Evolutionary conservation across 768 basidiomycete species (phyloP).

Genomic region (Lactarius psammicola): DNA sequence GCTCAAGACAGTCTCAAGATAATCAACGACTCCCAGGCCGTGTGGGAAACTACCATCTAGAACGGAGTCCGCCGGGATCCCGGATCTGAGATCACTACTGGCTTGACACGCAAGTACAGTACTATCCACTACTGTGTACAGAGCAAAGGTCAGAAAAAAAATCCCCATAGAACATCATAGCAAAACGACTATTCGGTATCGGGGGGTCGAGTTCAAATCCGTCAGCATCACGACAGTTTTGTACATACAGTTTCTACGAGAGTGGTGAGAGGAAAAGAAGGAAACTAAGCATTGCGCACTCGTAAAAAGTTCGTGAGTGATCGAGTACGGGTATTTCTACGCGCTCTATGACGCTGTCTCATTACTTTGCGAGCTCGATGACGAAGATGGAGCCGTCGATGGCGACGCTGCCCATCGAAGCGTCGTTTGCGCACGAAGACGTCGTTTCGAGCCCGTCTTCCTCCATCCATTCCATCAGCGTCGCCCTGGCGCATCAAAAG

Average conservation of each 20-base stretch:
- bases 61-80: not conserved
- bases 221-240: not conserved
- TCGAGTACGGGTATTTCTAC: not conserved
- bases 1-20: too few species aligned
- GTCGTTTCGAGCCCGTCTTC: constrained; percentile 16
- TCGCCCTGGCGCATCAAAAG: constrained; percentile 2
- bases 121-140: not conserved
- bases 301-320: not conserved
- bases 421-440: constrained; percentile 9
- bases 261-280: not conserved
- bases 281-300: not conserved
- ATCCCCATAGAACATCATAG: not conserved
- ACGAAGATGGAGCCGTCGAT: constrained; percentile 7
- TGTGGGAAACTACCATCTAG: not conserved
- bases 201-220: not conserved
- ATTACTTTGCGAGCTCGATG: constrained; percentile 20
- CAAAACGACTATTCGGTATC: not conserved
- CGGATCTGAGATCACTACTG: not conserved
- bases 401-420: constrained; percentile 18
- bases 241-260: not conserved
- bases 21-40: not conserved
- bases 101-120: not conserved
- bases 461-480: constrained; percentile 11
- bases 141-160: not conserved
- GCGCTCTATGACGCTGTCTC: not conserved